phyloP scores from a whole-genome alignment of 306 rosid species.

The Ormosia emarginata region DNA sequence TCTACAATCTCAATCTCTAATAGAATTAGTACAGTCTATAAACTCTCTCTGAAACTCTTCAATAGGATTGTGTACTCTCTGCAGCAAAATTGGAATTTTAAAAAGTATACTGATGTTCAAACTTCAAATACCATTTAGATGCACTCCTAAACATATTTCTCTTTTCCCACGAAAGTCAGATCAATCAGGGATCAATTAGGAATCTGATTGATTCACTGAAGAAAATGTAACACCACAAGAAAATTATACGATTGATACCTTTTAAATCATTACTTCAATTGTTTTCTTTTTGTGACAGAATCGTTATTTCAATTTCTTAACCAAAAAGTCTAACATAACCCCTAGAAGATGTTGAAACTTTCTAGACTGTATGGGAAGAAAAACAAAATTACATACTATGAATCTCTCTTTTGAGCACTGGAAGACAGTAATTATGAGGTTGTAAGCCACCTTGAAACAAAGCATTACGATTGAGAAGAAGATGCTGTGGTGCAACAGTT shows the following conservation, averaged over 20 bases:
- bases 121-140: background rate
- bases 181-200: conserved; percentile 8
- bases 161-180: background rate
- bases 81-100: background rate
- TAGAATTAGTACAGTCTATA: background rate
- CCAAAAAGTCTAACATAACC: background rate
- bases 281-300: background rate
- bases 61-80: background rate
- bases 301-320: conserved; percentile 3
- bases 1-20: no score
- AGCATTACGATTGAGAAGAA: conserved; percentile 76
- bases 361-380: background rate
- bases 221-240: background rate
- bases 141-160: background rate
- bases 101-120: background rate
- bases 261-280: background rate
- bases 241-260: background rate
- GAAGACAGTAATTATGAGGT: conserved; percentile 91
- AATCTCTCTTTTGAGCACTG: conserved; percentile 73
- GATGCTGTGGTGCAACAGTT: conserved; percentile 94
- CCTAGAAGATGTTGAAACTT: background rate
- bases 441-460: conserved; percentile 92
- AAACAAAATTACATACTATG: conserved; percentile 55
- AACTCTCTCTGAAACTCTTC: background rate
- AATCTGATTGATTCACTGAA: background rate